Percentiles rank a stretch among this genome's conserved stretches.
Conservation (phyloP, 805 yeast species). For the Alloascoidea africana region DNA sequence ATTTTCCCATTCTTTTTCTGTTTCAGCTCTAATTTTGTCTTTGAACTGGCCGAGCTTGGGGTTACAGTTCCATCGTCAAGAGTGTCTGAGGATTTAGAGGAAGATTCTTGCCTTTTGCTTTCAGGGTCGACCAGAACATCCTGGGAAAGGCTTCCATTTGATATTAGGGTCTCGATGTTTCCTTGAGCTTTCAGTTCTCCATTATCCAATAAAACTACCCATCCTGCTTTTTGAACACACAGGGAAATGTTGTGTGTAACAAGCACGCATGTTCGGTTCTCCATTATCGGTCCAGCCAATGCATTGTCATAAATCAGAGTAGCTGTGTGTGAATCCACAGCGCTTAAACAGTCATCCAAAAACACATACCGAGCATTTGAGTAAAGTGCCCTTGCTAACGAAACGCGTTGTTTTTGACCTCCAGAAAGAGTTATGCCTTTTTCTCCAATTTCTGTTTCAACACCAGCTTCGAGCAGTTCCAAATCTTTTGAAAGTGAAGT, state of each 20-base stretch:
- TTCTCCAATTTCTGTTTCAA: slow-evolving; percentile 90
- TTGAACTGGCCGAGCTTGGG: slow-evolving; percentile 20
- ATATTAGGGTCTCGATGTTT: slow-evolving; percentile 46
- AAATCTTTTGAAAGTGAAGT: slow-evolving; percentile 84
- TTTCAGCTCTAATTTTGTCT: slow-evolving; percentile 20
- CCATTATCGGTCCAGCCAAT: slow-evolving; percentile 77
- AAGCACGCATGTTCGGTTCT: slow-evolving; percentile 71
- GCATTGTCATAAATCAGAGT: slow-evolving; percentile 87
- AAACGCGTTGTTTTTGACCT: slow-evolving; percentile 95
- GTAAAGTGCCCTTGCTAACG: slow-evolving; percentile 88
- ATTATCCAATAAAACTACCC: slow-evolving; percentile 69
- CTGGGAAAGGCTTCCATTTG: slow-evolving; percentile 66
- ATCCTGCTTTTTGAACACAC: slow-evolving; percentile 68
- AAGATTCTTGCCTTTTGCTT: slow-evolving; percentile 13
- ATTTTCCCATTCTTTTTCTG: slow-evolving; percentile 35
- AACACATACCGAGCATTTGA: slow-evolving; percentile 71
- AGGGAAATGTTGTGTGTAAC: slow-evolving; percentile 92
- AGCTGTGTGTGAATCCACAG: slow-evolving; percentile 95
- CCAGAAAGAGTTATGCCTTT: slow-evolving; percentile 95
- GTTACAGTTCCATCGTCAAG: slow-evolving; percentile 19
- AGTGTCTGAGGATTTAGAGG: slow-evolving; percentile 15
- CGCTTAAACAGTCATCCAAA: slow-evolving; percentile 89
- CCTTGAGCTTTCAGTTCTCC: slow-evolving; percentile 76
- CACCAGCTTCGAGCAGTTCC: slow-evolving; percentile 79
- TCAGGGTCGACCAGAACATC: slow-evolving; percentile 55